A percentile compares a stretch with the other conserved stretches of the same genome.
Evolutionary conservation across 1,139 yeast species (phyloP).

Genomic region (Hanseniaspora sp.): DNA sequence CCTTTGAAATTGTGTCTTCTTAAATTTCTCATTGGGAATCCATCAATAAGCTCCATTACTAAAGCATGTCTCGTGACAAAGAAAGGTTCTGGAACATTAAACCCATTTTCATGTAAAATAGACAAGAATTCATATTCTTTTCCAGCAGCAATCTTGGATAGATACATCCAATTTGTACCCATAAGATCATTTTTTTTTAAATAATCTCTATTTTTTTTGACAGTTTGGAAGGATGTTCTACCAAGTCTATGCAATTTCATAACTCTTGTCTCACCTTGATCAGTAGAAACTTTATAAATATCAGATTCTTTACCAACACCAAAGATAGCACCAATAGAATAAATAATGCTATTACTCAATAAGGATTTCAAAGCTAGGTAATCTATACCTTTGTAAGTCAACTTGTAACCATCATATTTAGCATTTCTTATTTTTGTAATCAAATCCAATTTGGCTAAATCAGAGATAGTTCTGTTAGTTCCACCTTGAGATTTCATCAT

Average conservation of each 20-base stretch:
- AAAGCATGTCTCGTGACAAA: slow-evolving; percentile 88
- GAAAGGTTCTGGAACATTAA: slow-evolving; percentile 76
- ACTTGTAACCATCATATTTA: slow-evolving; percentile 81
- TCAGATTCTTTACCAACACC: slow-evolving; percentile 98
- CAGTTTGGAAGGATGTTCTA: slow-evolving; percentile 82
- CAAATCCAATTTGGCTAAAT: slow-evolving; percentile 74
- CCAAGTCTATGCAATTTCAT: slow-evolving; percentile 88
- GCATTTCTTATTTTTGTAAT: slow-evolving; percentile 72
- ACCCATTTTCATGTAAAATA: slow-evolving; percentile 60
- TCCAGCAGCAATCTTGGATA: slow-evolving; percentile 80
- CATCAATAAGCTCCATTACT: slow-evolving; percentile 81
- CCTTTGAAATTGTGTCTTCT: slow-evolving; percentile 38
- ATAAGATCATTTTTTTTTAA: slow-evolving; percentile 48
- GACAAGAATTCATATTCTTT: slow-evolving; percentile 86
- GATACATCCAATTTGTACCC: slow-evolving; percentile 74
- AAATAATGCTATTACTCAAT: slow-evolving; percentile 59
- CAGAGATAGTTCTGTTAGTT: slow-evolving; percentile 68
- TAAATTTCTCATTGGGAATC: slow-evolving; percentile 79
- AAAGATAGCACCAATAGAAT: slow-evolving; percentile 74
- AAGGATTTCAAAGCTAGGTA: slow-evolving; percentile 78
- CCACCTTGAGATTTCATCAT: slow-evolving; percentile 58
- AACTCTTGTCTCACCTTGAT: slow-evolving; percentile 54
- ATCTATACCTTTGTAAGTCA: slow-evolving; percentile 84
- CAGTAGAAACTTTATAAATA: slow-evolving; percentile 74
- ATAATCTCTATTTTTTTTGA: slow-evolving; percentile 88